Percentiles rank a stretch among this genome's conserved stretches.
Evolutionary conservation across 306 rosid genomes (phyloP).

Genomic region (Delonix regia): DNA sequence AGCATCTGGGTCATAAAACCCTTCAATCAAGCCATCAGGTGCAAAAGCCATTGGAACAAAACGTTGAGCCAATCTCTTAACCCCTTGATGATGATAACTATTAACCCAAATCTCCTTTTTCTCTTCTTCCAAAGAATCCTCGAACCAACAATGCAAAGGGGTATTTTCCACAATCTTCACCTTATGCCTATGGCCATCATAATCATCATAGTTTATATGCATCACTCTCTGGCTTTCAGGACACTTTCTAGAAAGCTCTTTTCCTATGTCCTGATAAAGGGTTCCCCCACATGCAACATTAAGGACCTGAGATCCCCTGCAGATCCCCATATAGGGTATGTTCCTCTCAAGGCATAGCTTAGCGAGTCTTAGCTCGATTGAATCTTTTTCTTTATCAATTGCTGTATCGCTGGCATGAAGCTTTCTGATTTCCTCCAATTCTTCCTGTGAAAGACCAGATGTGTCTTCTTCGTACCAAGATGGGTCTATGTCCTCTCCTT

Average conservation of each 20-base stretch:
- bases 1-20: constrained; percentile 88
- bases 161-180: constrained; percentile 69
- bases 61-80: constrained; percentile 80
- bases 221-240: constrained; percentile 48
- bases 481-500: constrained; percentile 97
- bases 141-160: constrained; percentile 83
- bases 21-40: constrained; percentile 83
- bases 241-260: constrained; percentile 53
- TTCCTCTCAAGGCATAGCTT: constrained; percentile 90
- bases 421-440: constrained; percentile 68
- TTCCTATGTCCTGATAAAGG: constrained; percentile 76
- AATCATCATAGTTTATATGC: constrained; percentile 79
- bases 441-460: constrained; percentile 62
- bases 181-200: constrained; percentile 87
- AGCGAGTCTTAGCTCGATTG: constrained; percentile 79
- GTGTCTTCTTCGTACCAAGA: constrained; percentile 66
- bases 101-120: constrained; percentile 73
- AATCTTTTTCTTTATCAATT: constrained; percentile 83
- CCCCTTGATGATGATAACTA: constrained; percentile 97
- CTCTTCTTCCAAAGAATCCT: constrained; percentile 62
- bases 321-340: constrained; percentile 89
- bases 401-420: constrained; percentile 84
- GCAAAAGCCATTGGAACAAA: constrained; percentile 90
- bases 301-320: constrained; percentile 86
- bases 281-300: constrained; percentile 95